Evolutionary conservation across 2,329 filamentous ascomycete genomes (phyloP), one percentile per base, ranked within the genome.

Genomic region (Pseudocercospora crystallina): DNA sequence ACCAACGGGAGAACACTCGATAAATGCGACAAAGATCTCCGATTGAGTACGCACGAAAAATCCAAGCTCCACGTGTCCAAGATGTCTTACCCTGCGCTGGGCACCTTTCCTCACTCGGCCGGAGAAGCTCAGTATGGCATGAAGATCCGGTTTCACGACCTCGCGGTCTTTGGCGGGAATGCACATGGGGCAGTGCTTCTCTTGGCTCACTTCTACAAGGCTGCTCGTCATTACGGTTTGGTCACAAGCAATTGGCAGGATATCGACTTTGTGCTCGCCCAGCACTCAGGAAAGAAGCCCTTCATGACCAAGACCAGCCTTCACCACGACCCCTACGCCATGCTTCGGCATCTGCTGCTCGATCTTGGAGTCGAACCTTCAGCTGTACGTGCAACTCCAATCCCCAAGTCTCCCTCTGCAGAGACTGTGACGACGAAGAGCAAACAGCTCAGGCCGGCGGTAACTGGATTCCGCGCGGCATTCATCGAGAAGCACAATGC

Each of bases 231-330:
- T 8, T 47, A 47, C 36, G 44, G 43, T 11, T 12, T 47, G 2
- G 34, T 47, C 10, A 15, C 15, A 4, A 29, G 9, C 8, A n/a
- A 30, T 12, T 47, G 44, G 44, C 35, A 13, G 5, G 44, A 47
- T 15, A 17, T 47, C 5, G 44, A 47, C 35, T 32, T 47, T 8
- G 34, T 47, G 10, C 17, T 47, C 26, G 35, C 44, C 3, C 35
- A 47, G 17, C 44, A 47, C 20, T 40, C 35, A 20, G 11, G 12
- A 3, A 10, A 30, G 11, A 39, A 33, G 13, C 36, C 44, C 8
- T 47, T 40, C 35, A 40, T 47, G 12, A 47, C 44, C 35, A 47
- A 47, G 35, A 47, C 44, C 11, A 35, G 14, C 10, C 5, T 5
- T 5, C 4, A 40, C 12, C 4, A 17, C 10, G 17, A 47, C 20